These are phyloP conservation scores for Geotrichum aggregatum DNA, from an alignment of 1,139 yeast species.

Conservation along the genomic window DNA sequence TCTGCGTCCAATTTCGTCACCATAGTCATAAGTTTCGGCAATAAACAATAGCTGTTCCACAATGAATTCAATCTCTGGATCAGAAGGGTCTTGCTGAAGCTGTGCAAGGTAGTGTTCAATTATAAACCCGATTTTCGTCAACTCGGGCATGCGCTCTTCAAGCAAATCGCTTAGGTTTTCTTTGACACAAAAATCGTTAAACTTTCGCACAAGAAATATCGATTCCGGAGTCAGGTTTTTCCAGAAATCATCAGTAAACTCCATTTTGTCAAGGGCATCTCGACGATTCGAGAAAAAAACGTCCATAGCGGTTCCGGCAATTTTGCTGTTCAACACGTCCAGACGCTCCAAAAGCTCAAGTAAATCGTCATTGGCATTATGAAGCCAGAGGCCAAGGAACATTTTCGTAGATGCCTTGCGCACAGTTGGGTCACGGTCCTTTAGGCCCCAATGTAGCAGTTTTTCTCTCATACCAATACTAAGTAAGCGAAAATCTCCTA, in stretches of 20 bases:
- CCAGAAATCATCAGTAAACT: conserved; percentile 62
- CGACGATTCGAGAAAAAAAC: conserved; percentile 58
- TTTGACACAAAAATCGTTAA: conserved; percentile 59
- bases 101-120: conserved; percentile 51
- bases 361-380: conserved; percentile 63
- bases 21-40: conserved; percentile 71
- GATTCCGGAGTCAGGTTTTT: conserved; percentile 66
- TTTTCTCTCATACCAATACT: conserved; percentile 60
- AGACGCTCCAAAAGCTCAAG: conserved; percentile 66
- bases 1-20: conserved; percentile 89
- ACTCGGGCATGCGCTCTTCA: conserved; percentile 76
- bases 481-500: conserved; percentile 63
- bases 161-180: conserved; percentile 48
- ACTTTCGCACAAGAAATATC: conserved; percentile 66
- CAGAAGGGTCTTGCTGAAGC: conserved; percentile 45
- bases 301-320: conserved; percentile 59
- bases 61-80: conserved; percentile 65
- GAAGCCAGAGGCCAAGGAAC: conserved; percentile 71
- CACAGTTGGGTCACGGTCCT: conserved; percentile 77
- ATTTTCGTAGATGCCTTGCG: conserved; percentile 66
- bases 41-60: conserved; percentile 67
- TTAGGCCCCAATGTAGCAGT: conserved; percentile 75
- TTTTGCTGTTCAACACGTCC: conserved; percentile 63
- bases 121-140: conserved; percentile 63
- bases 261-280: conserved; percentile 56